A percentile compares a stretch with the other conserved stretches of the same genome.
Evolutionary conservation across 345 rosid species (phyloP).

Genomic region (Salix purpurea): DNA sequence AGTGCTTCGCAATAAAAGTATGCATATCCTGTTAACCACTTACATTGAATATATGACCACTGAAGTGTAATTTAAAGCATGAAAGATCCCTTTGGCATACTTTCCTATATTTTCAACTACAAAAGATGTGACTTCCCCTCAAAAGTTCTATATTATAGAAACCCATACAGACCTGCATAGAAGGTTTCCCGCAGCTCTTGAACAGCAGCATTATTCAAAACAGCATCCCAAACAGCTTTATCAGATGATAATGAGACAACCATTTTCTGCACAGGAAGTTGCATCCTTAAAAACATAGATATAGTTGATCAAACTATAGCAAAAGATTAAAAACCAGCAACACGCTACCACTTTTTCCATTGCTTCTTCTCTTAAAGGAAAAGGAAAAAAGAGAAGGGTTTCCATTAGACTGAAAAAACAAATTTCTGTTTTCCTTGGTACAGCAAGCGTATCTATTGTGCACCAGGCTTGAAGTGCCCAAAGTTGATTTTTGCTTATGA

Average conservation of each 20-base stretch:
- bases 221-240: slow-evolving; percentile 83
- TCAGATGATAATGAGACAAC: slow-evolving; percentile 80
- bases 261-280: slow-evolving; percentile 52
- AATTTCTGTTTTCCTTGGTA: background rate
- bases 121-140: background rate
- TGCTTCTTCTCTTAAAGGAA: background rate
- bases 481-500: background rate
- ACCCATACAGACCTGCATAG: slow-evolving; percentile 40
- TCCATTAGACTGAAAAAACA: background rate
- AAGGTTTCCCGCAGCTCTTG: slow-evolving; percentile 60
- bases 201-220: slow-evolving; percentile 69
- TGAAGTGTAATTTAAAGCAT: background rate
- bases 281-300: background rate
- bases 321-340: background rate
- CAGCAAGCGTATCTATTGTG: background rate
- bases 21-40: background rate
- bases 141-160: background rate
- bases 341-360: background rate
- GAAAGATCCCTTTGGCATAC: background rate
- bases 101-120: background rate
- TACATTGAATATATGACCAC: background rate
- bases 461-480: background rate
- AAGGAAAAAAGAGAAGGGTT: background rate
- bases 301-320: background rate
- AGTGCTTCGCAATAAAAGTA: background rate